Percentiles rank a stretch among this genome's conserved stretches.
These are phyloP conservation scores for Fusarium sp. DNA, from an alignment of 2,329 filamentous ascomycete species.

Conservation along the genomic window DNA sequence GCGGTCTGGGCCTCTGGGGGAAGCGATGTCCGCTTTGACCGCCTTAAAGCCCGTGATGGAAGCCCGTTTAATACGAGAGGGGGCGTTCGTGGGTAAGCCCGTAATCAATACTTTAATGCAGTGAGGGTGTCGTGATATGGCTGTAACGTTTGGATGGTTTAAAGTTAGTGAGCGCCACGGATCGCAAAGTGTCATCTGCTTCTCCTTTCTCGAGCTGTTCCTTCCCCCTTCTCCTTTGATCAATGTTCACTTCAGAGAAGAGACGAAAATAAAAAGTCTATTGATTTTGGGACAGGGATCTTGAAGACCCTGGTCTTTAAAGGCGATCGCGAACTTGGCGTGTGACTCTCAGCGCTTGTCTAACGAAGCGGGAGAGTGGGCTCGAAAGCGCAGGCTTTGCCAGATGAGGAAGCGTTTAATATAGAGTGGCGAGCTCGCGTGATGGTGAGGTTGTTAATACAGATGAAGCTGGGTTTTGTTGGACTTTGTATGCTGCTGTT, in stretches of 20 bases:
- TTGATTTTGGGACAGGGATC: slow-evolving; percentile 28
- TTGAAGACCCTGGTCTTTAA: slow-evolving; percentile 34
- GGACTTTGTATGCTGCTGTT: slow-evolving; percentile 1
- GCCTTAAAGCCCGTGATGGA: slow-evolving; percentile 43
- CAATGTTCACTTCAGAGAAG: slow-evolving; percentile 7
- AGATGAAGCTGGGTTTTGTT: slow-evolving; percentile 5
- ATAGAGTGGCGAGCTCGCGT: slow-evolving; percentile 37
- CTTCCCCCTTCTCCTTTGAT: neutral
- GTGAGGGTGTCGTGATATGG: slow-evolving; percentile 23
- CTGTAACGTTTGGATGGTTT: slow-evolving; percentile 9
- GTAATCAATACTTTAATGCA: slow-evolving; percentile 43
- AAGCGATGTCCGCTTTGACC: slow-evolving; percentile 45
- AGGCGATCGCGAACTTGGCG: slow-evolving; percentile 32
- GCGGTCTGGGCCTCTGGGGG: slow-evolving; percentile 44
- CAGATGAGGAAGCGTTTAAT: slow-evolving; percentile 39
- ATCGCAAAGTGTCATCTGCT: slow-evolving; percentile 29
- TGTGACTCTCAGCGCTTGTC: slow-evolving; percentile 44
- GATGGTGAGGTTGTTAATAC: slow-evolving; percentile 19
- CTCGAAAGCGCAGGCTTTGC: slow-evolving; percentile 31
- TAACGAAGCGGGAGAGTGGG: slow-evolving; percentile 38
- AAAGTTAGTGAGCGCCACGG: slow-evolving; percentile 16
- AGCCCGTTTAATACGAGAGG: slow-evolving; percentile 38
- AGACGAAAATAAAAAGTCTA: neutral
- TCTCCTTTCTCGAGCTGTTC: slow-evolving; percentile 9
- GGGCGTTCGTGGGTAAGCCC: slow-evolving; percentile 32